Evolutionary conservation across 2,329 filamentous ascomycete genomes (phyloP).

Genomic region (Trichocomaceae sp.): DNA sequence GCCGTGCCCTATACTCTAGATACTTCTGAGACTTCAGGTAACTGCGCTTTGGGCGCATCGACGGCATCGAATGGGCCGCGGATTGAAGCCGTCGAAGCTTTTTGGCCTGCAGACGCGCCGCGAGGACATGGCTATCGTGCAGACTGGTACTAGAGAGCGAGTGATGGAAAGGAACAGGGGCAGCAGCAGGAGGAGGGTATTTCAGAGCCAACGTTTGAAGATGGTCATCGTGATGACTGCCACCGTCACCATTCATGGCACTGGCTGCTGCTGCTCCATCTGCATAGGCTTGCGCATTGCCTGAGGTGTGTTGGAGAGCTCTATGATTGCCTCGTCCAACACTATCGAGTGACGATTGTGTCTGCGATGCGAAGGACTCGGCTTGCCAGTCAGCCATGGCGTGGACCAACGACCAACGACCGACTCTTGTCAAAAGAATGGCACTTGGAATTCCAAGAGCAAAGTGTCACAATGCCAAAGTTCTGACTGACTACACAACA

Average conservation of each 20-base stretch:
- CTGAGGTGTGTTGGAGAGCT: conserved; percentile 38
- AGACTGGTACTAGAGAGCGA: conserved; percentile 22
- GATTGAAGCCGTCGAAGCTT: conserved; percentile 33
- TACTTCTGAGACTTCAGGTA: conserved; percentile 41
- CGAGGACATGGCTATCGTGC: conserved; percentile 21
- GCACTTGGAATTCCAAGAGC: conserved; percentile 31
- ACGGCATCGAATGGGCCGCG: conserved; percentile 19
- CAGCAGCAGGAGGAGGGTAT: conserved; percentile 30
- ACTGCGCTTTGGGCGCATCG: conserved; percentile 20
- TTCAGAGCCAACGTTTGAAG: conserved; percentile 31
- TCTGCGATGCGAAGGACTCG: conserved; percentile 32
- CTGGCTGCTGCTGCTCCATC: conserved; percentile 27
- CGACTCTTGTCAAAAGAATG: conserved; percentile 37
- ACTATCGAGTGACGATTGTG: conserved; percentile 29
- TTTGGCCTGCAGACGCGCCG: conserved; percentile 28
- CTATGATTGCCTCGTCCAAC: conserved; percentile 30
- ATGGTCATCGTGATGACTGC: conserved; percentile 27
- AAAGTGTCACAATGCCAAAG: conserved; percentile 32
- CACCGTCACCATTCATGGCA: conserved; percentile 23
- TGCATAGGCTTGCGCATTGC: conserved; percentile 38
- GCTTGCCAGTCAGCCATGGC: conserved; percentile 38
- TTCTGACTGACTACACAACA: conserved; percentile 31
- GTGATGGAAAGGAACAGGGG: conserved; percentile 21
- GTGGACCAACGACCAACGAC: conserved; percentile 27
- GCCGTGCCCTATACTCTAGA: conserved; percentile 37